Evolutionary conservation across 2,329 filamentous ascomycete genomes (phyloP), one percentile per base, ranked within the genome.

Genomic region (Camillea tinctor): DNA sequence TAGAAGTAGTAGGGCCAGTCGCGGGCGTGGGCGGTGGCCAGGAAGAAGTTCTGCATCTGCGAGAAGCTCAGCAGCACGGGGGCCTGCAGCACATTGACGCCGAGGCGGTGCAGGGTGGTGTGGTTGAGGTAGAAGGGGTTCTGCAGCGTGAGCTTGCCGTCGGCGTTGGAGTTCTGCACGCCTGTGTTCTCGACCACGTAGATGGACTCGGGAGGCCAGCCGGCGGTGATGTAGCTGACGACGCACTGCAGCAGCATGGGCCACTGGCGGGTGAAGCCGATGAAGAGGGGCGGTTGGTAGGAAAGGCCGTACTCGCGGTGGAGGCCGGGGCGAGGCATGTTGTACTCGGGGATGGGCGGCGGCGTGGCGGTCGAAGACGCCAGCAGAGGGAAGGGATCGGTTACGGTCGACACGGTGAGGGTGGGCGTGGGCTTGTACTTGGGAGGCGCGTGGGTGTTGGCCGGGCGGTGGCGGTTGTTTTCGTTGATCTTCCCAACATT

Each of bases 11-110:
- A 75, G 0, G 73, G 71, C 79, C 80, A 84, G n/a, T 75, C 68
- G 24, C 76, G 71, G 17, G 76, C 67, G 30, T 79, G 74, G 2
- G 79, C 76, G 11, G 76, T 75, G 19, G 71, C 76, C 21, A 84
- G 71, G 69, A 79, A 82, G 71, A 80, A 83, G 66, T 84, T 85
- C 63, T 84, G 81, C 48, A 84, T 71, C 65, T 85, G 82, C 0
- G 82, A 77, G 63, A 84, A 84, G 52, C 70, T 79, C 60, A 84
- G 73, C 1, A 84, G 75, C 3, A 79, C 80, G 3, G 82, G 81
- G 0, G 81, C 81, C 48, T 76, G 74, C 11, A 84, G 64, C 44
- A 85, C 70, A 58, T 75, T 75, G 60, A 77, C 73, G 23, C 75
- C 63, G 15, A 72, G 67, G 30, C 66, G 67, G 15, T 53, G 63